Evolutionary conservation across 169 alveolate genomes (phyloP), one percentile per base, ranked within the genome.

Genomic region (Plasmodium gonderi): DNA sequence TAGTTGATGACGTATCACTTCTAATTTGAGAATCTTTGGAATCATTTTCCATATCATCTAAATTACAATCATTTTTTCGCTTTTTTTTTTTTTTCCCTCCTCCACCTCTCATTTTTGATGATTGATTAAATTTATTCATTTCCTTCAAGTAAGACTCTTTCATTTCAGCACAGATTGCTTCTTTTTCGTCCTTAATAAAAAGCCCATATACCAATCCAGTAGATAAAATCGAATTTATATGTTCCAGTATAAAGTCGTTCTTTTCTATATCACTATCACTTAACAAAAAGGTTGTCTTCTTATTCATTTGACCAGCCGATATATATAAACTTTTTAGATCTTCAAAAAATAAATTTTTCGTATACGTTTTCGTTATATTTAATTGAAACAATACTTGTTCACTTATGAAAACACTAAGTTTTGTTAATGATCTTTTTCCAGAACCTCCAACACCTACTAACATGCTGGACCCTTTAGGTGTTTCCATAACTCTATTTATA

Each of bases 381-480:
- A 98, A 97, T 94, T 96, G 97, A 95, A 97, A 97, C 76, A 96
- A 91, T 44, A 96, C 96, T 81, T 97, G 96, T 60, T 97, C 97
- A 44, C 96, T 97, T 23, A 98, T 97, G 95, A 96, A 97, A 17
- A 99, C 98, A 8, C 99, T 98, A 45, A 97, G 97, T 90, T 99
- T 97, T 31, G 99, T 98, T 83, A 98, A 96, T 36, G 99, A 96
- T 96, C 98, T 98, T 96, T 98, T 98, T 45, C 99, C 99, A 8
- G 99, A 98, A 82, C 99, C 99, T n/a, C 99, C 99, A 26, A 98
- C 99, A 67, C 99, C 99, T 67, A 97, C 99, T 72, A 97, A 95
- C 97, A 97, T 95, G 44, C 99, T 99, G 68, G 97, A 96, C 44
- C 99, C 99, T 80, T 98, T 97, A 79, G 99, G 99, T 92, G 97